Evolutionary conservation across 2,329 filamentous ascomycete genomes (phyloP).

Genomic region (Hypomyces rosellus): DNA sequence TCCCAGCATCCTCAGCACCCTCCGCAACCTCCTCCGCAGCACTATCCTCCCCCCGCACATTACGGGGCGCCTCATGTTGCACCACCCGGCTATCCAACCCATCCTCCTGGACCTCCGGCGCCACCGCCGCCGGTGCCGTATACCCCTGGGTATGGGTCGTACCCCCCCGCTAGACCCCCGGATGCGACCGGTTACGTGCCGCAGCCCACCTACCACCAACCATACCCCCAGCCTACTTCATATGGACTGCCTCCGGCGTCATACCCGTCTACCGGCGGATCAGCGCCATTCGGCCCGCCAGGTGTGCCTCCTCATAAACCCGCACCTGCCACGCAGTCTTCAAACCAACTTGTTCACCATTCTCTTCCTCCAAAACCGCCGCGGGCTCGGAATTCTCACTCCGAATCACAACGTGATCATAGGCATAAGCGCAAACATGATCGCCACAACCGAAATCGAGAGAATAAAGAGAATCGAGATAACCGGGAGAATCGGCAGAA

Average conservation of each 20-base stretch:
- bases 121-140: slow-evolving; percentile 5
- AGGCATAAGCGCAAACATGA: slow-evolving; percentile 27
- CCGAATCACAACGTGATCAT: slow-evolving; percentile 23
- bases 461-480: too few species aligned
- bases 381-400: slow-evolving; percentile 21
- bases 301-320: slow-evolving; percentile 14
- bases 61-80: slow-evolving; percentile 14
- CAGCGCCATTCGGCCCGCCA: slow-evolving; percentile 16
- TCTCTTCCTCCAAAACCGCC: slow-evolving; percentile 28
- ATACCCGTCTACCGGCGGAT: slow-evolving; percentile 16
- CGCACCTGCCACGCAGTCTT: slow-evolving; percentile 12
- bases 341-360: slow-evolving; percentile 15
- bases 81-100: slow-evolving; percentile 12
- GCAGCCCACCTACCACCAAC: slow-evolving; percentile 9
- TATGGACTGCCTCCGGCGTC: slow-evolving; percentile 17
- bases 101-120: slow-evolving; percentile 10
- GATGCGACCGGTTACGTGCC: slow-evolving; percentile 6
- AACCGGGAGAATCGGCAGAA: slow-evolving; percentile 20
- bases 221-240: slow-evolving; percentile 16
- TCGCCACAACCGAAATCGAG: slow-evolving; percentile 25
- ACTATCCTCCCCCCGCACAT: slow-evolving; percentile 17
- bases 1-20: slow-evolving; percentile 10
- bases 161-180: slow-evolving; percentile 16
- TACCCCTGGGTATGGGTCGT: slow-evolving; percentile 11
- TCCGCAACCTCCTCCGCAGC: slow-evolving; percentile 10